phyloP scores from a whole-genome alignment of 1,284 basidiomycete genomes.

The Cutaneotrichosporon arboriforme region DNA sequence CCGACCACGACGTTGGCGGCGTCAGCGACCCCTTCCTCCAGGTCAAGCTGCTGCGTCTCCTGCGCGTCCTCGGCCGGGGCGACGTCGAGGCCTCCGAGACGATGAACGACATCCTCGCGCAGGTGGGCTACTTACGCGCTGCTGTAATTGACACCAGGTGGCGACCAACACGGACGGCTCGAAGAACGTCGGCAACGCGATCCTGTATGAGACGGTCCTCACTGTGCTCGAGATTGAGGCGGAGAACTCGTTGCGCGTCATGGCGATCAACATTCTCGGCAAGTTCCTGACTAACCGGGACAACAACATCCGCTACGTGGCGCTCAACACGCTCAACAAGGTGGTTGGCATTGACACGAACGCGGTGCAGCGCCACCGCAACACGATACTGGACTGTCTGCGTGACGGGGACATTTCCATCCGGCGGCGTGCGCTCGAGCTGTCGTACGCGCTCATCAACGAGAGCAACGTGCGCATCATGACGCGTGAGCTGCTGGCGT shows the following conservation, averaged over 20 bases:
- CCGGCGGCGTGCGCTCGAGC: conserved; percentile 87
- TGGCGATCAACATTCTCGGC: conserved; percentile 99
- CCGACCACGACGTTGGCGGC: conserved; percentile 98
- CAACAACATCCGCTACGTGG: conserved; percentile 99
- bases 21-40: conserved; percentile 99
- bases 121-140: conserved; percentile 56
- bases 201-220: conserved; percentile 95
- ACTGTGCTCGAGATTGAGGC: conserved; percentile 98
- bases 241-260: conserved; percentile 88
- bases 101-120: conserved; percentile 97
- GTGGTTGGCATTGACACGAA: conserved; percentile 97
- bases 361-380: conserved; percentile 95
- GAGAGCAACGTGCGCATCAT: conserved; percentile 90
- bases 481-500: conserved; percentile 86
- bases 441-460: conserved; percentile 96
- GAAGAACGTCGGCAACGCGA: conserved; percentile 98
- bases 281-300: conserved; percentile 97
- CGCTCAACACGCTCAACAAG: conserved; percentile 96
- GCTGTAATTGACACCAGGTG: conserved; percentile 55
- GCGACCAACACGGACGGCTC: conserved; percentile 97
- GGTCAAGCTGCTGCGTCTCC: conserved; percentile 90
- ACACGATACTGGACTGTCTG: conserved; percentile 96
- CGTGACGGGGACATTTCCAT: conserved; percentile 99
- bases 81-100: conserved; percentile 83
- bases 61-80: conserved; percentile 79